Evolutionary conservation across 2,329 filamentous ascomycete species (phyloP), one percentile per base, ranked within the genome.

Genomic region (Geosmithia morbida): DNA sequence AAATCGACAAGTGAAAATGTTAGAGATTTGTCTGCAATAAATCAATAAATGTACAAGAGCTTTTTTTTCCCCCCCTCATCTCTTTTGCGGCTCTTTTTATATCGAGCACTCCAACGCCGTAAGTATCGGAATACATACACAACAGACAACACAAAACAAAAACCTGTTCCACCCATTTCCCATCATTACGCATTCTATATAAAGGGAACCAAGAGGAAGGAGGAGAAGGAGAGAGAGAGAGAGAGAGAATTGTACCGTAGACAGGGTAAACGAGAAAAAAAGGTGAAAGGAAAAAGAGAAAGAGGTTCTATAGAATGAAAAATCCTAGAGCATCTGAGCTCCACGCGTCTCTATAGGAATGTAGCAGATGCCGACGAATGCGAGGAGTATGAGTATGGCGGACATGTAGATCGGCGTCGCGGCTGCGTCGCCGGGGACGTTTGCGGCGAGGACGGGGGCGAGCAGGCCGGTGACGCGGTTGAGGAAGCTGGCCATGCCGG

Each of bases 401-500:
- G 74, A 73, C 50, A 81, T 62, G 53, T 75, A 79, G 17, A 81
- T 72, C 3, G 77, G 78, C 33, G 68, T 64, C 42, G 70, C 75
- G 14, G 74, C 69, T 8, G 77, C 75, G 50, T 79, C 72, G 1
- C 75, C 75, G 0, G 75, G 75, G 37, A 76, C 61, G 17, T 67
- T 79, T 0, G 77, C 76, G 2, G 83, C 83, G 22, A 87, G 66
- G 11, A 87, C 68, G 0, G 84, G 83, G 1, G 83, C 83, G 55
- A 79, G 68, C 11, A 87, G 66, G 5, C 84, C 83, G 5, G 76
- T 75, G 41, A 83, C 58, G 39, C 83, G 69, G 60, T 87, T 87
- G 50, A 87, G 61, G 57, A 85, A 83, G 57, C 78, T 83, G 19
- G 79, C 77, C 44, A 87, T 81, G 41, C 83, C 84, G 0, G 79